A percentile compares a stretch with the other conserved stretches of the same genome.
phyloP scores from a whole-genome alignment of 179 eudicot genomes.

The Beta lomatogona region DNA sequence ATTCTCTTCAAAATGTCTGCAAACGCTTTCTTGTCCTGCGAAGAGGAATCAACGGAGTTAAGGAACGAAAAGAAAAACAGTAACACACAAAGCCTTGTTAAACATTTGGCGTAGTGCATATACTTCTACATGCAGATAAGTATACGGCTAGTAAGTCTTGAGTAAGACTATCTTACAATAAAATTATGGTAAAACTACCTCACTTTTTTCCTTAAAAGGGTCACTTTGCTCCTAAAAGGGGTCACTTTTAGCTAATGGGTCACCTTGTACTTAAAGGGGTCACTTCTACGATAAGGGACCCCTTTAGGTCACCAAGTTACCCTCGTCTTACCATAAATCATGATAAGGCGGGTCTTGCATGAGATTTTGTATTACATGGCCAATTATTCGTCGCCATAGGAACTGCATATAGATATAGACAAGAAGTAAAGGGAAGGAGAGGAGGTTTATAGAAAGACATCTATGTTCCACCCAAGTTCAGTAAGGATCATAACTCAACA shows the following conservation, averaged over 20 bases:
- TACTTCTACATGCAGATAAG: background rate
- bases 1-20: conserved; percentile 82
- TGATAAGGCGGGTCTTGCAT: background rate
- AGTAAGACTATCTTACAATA: too few species aligned
- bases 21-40: conserved; percentile 90
- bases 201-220: too few species aligned
- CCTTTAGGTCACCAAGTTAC: too few species aligned
- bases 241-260: too few species aligned
- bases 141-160: background rate
- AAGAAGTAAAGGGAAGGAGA: background rate
- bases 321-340: background rate
- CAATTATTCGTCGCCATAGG: too few species aligned
- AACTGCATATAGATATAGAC: background rate
- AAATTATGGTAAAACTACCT: too few species aligned
- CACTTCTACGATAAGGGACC: too few species aligned
- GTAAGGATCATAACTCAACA: background rate
- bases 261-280: too few species aligned
- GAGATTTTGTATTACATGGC: too few species aligned
- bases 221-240: too few species aligned
- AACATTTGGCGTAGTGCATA: background rate
- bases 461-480: background rate
- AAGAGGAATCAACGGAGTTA: background rate
- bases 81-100: background rate
- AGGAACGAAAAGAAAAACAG: background rate
- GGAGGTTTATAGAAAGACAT: background rate